Evolutionary conservation across 805 yeast species (phyloP).

Genomic region (Scheffersomyces amazonensis): DNA sequence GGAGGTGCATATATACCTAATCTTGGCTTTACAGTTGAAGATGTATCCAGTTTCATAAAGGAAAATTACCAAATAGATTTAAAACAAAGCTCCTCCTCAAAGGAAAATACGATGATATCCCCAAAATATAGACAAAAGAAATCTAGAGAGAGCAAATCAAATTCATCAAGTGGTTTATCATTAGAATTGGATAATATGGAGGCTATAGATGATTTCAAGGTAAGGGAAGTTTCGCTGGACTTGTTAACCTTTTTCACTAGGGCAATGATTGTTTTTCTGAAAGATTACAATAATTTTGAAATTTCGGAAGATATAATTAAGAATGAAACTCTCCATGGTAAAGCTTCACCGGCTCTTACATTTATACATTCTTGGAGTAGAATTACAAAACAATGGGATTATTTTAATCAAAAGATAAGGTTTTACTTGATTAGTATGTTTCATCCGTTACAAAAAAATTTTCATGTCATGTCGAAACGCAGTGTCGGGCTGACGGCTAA

Average conservation of each 20-base stretch:
- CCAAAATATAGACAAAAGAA: conserved; percentile 1
- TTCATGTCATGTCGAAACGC: too few relatives aligned
- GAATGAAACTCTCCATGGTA: neutral
- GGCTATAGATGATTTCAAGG: conserved; percentile 19
- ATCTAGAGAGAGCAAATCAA: too few relatives aligned
- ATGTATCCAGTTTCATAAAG: conserved; percentile 19
- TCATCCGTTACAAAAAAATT: conserved; percentile 22
- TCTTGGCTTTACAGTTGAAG: conserved; percentile 27
- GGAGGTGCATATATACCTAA: conserved; percentile 20
- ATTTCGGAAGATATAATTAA: neutral
- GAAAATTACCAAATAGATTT: conserved; percentile 13
- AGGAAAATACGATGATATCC: neutral
- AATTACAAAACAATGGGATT: conserved; percentile 22
- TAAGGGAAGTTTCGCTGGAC: conserved; percentile 28
- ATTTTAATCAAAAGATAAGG: conserved; percentile 24
- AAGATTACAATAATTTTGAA: conserved; percentile 12
- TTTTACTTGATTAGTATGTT: conserved; percentile 21
- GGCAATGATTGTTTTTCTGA: conserved; percentile 18
- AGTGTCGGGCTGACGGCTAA: too few relatives aligned
- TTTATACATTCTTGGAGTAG: conserved; percentile 17
- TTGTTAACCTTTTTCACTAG: conserved; percentile 20
- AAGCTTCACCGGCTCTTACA: neutral
- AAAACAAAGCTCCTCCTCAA: neutral
- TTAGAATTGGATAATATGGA: conserved; percentile 8
- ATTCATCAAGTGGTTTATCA: conserved; percentile 11